Evolutionary conservation across 768 basidiomycete genomes (phyloP), one percentile per base, ranked within the genome.

Genomic region (Lenzites betulinus): DNA sequence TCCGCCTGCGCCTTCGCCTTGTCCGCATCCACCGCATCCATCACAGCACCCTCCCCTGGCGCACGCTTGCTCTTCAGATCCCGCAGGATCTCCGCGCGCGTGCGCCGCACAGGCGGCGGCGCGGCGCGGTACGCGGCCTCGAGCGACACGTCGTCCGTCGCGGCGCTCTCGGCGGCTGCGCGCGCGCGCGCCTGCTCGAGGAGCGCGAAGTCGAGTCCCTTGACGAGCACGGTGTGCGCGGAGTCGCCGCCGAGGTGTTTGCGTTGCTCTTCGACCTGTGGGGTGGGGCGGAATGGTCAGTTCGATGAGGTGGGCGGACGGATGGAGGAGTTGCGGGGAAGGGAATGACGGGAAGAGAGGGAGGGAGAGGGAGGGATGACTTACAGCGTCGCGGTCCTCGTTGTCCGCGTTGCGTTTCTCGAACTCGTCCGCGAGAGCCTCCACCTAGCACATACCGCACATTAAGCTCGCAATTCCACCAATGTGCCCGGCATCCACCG

Each of bases 201-300:
- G 7, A 97, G 82, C 0, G 92, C 89, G 64, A 89, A 81, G 70
- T 98, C 95, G 47, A 98, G 85, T 26, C 93, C 93, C 69, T 94
- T 96, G 42, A 95, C 92, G 12, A 95, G 83, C 58, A 95, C 83
- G 12, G 92, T 87, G 70, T 95, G 93, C 59, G 90, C 82, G 42
- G 86, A 84, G 71, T 96, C 92, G 38, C 93, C 92, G 18, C 93
- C 93, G 6, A 94, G 83, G 70, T 90, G 92, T 58, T 78, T 39
- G 36, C 93, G 80, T 69, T 92, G 83, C 54, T 85, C 81, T 55
- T 92, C 90, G 18, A 92, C 77, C 89, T 92, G 63, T 43, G 63
- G 35, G 16, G 60, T 23, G 33, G 44, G 20, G 42, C 50, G 28
- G 33, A 20, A 12, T 26, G 22, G 11, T 20, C 47, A 50, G n/a